Evolutionary conservation across 176 grass and related monocot species (phyloP).

Genomic region (Cenchrus purpureus): DNA sequence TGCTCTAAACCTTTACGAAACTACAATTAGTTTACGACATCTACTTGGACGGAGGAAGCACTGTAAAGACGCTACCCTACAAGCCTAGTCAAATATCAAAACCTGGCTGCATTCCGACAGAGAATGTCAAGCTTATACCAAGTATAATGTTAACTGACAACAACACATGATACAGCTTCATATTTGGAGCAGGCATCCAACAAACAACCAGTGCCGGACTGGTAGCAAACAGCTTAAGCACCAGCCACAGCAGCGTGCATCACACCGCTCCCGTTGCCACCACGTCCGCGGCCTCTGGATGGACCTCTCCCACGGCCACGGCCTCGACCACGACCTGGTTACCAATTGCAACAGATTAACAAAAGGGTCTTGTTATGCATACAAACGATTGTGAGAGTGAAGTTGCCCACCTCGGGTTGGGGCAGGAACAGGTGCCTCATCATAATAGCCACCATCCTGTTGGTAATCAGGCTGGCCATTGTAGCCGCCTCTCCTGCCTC

Average conservation of each 20-base stretch:
- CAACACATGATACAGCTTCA: constrained; percentile 71
- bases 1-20: constrained; percentile 80
- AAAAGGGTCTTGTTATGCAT: background rate
- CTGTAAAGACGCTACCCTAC: constrained; percentile 58
- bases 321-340: constrained; percentile 54
- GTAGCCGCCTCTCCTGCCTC: constrained; percentile 59
- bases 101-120: constrained; percentile 54
- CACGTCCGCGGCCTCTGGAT: constrained; percentile 58
- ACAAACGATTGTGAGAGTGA: background rate
- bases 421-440: constrained; percentile 61
- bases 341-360: background rate
- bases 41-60: constrained; percentile 54
- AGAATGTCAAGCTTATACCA: constrained; percentile 77
- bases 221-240: constrained; percentile 45
- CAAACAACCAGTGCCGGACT: constrained; percentile 14
- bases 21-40: constrained; percentile 82
- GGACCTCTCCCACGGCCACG: constrained; percentile 67
- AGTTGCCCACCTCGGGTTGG: constrained; percentile 57
- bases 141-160: constrained; percentile 65
- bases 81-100: constrained; percentile 64
- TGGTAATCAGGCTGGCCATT: constrained; percentile 69
- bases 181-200: constrained; percentile 89
- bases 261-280: constrained; percentile 36
- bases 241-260: constrained; percentile 23
- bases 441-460: constrained; percentile 68